Evolutionary conservation across 768 basidiomycete species (phyloP), one percentile per base, ranked within the genome.

Genomic region (Gloeopeniophorella convolvens): DNA sequence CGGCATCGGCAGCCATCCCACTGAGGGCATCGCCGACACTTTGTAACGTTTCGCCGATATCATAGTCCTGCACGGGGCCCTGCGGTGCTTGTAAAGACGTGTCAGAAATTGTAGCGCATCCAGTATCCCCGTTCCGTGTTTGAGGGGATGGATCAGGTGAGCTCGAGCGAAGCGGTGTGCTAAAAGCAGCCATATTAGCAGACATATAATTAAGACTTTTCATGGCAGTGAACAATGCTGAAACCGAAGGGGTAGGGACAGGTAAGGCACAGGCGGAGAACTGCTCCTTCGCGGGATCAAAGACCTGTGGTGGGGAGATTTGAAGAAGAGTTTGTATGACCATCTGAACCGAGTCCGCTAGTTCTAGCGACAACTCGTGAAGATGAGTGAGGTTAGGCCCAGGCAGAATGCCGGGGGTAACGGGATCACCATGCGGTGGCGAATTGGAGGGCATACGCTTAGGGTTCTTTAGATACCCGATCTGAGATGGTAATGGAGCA

Each of bases 201-300:
- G 89, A 89, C 57, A 96, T 79, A 62, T 89, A 95, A 64, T 95
- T 95, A 57, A 97, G 78, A 57, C 85, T 88, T 69, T 92, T 91
- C 89, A 96, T 90, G 32, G 85, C 78, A 15, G 89, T 89, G 64
- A 96, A 79, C 65, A 97, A 75, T 32, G 90, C 89, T 15, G 89
- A 87, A 67, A 97, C 76, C 57, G 85, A 89, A 5, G 91, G 79
- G 0, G 88, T 88, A 9, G 93, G 94, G 36, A 96, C 79, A 31
- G 89, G 83, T 21, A 97, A 67, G 2, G 91, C 79, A 65, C 89
- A 95, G 21, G 89, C 85, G 1, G 92, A 86, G 62, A 92, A 87
- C 63, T 93, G 92, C 62, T 97, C 93, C 65, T 89, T 94, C 2
- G 86, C 83, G n/a, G 88, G 81, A 63, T 96, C 92, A 39, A 96